Conservation (phyloP, 2,329 filamentous ascomycete genomes). For the Dendrostoma leiphaemia region DNA sequence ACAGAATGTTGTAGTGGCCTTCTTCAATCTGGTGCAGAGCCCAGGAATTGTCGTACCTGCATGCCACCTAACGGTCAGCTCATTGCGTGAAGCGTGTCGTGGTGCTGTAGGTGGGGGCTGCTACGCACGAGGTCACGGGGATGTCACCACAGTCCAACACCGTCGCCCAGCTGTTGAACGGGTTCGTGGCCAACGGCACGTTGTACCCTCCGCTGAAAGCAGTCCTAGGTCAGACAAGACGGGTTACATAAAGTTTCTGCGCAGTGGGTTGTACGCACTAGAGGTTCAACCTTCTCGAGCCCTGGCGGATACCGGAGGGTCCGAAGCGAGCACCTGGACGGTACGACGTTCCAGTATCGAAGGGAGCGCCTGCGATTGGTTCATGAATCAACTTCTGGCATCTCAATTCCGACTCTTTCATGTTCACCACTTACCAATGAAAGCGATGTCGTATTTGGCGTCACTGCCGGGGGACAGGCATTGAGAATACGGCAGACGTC, state of each 20-base stretch:
- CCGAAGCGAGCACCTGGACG: slow-evolving; percentile 81
- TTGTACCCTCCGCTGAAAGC: slow-evolving; percentile 76
- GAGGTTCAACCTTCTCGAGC: slow-evolving; percentile 79
- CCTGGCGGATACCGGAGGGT: slow-evolving; percentile 81
- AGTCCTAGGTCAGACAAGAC: slow-evolving; percentile 33
- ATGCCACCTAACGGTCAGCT: background rate
- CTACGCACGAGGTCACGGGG: slow-evolving; percentile 73
- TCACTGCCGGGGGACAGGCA: slow-evolving; percentile 65
- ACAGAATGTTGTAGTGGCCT: slow-evolving; percentile 74
- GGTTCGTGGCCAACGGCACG: slow-evolving; percentile 75
- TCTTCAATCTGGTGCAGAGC: slow-evolving; percentile 84
- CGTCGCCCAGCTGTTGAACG: slow-evolving; percentile 78
- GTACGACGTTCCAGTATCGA: slow-evolving; percentile 85
- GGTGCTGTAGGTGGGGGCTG: no score
- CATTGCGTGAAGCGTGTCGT: no score
- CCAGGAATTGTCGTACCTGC: slow-evolving; percentile 76
- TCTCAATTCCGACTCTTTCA: background rate
- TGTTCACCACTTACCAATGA: slow-evolving; percentile 58
- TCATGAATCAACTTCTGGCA: background rate
- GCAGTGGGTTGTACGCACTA: slow-evolving; percentile 64
- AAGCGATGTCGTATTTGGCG: slow-evolving; percentile 80
- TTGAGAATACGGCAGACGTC: slow-evolving; percentile 72
- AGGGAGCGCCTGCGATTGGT: slow-evolving; percentile 62
- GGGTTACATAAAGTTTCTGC: no score
- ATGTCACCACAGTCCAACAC: slow-evolving; percentile 83